phyloP scores from a whole-genome alignment of 306 rosid species.

The Pachyrhizus erosus region DNA sequence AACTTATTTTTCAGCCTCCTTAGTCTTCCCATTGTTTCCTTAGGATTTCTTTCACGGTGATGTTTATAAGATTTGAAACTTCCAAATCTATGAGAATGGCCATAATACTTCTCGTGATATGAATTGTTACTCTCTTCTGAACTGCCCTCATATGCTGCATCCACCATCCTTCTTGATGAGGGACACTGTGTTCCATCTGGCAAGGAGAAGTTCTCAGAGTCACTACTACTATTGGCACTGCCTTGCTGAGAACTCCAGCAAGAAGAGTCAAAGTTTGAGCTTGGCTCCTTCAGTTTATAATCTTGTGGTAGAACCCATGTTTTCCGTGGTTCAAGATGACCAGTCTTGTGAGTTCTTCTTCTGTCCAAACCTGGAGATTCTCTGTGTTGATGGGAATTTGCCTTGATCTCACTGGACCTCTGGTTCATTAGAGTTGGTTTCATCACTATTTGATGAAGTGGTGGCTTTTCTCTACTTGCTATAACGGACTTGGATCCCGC shows the following conservation, averaged over 20 bases:
- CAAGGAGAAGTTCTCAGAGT: slow-evolving; percentile 38
- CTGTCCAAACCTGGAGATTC: slow-evolving; percentile 11
- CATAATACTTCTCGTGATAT: slow-evolving; percentile 14
- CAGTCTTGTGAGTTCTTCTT: slow-evolving; percentile 29
- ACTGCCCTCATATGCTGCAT: slow-evolving; percentile 37
- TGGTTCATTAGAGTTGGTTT: slow-evolving; percentile 58
- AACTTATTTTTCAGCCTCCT: slow-evolving; percentile 68
- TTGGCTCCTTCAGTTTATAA: slow-evolving; percentile 39
- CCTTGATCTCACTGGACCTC: slow-evolving; percentile 40
- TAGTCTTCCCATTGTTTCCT: slow-evolving; percentile 53
- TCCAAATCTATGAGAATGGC: slow-evolving; percentile 41
- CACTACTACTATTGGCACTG: slow-evolving; percentile 20
- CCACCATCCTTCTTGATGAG: slow-evolving; percentile 19
- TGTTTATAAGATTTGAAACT: slow-evolving; percentile 43
- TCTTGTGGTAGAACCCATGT: slow-evolving; percentile 3
- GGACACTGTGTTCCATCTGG: slow-evolving; percentile 24
- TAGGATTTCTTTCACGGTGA: slow-evolving; percentile 16
- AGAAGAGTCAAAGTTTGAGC: slow-evolving; percentile 44
- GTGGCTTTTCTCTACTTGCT: slow-evolving; percentile 34
- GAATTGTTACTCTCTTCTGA: slow-evolving; percentile 45
- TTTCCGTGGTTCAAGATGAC: slow-evolving; percentile 17
- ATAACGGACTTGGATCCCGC: slow-evolving; percentile 5
- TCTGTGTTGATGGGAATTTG: slow-evolving; percentile 40
- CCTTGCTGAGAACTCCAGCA: slow-evolving; percentile 48
- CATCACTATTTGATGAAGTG: slow-evolving; percentile 37